These are phyloP conservation scores for Lithospermum erythrorhizon DNA, from an alignment of 257 asterid genomes.

Conservation along the genomic window DNA sequence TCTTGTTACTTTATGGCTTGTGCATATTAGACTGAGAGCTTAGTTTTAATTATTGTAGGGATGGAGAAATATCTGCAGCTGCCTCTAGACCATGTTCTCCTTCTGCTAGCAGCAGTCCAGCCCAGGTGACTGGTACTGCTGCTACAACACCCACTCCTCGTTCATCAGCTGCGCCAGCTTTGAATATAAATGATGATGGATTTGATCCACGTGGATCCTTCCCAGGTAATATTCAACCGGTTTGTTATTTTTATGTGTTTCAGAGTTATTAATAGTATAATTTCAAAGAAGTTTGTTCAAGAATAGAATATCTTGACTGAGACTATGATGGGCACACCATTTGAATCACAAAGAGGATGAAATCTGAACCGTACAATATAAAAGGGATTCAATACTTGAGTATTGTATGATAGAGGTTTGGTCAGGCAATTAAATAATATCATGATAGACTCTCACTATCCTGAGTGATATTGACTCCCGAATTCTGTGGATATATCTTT, in stretches of 20 bases:
- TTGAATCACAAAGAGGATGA: no score
- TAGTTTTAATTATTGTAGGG: slow-evolving; percentile 30
- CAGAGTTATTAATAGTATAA: not conserved
- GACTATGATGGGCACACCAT: not conserved
- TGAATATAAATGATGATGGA: slow-evolving; percentile 52
- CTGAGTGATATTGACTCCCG: no score
- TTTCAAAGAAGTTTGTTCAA: not conserved
- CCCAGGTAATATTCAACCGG: slow-evolving; percentile 37
- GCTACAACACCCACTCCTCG: slow-evolving; percentile 38
- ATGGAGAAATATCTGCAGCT: slow-evolving; percentile 46
- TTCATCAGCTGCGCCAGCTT: slow-evolving; percentile 31
- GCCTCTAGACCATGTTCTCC: slow-evolving; percentile 55
- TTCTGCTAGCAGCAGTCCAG: slow-evolving; percentile 43
- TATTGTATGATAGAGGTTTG: no score
- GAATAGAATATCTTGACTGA: not conserved
- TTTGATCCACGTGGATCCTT: slow-evolving; percentile 88
- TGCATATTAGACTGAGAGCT: slow-evolving; percentile 13
- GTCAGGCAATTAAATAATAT: no score
- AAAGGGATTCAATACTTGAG: no score
- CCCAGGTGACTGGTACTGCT: slow-evolving; percentile 20
- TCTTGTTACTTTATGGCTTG: not conserved
- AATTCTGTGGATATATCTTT: no score
- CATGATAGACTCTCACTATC: no score
- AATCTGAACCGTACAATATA: no score
- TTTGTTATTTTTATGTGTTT: no score